Evolutionary conservation across 768 basidiomycete genomes (phyloP).

Genomic region (Boletus vermiculosoides): DNA sequence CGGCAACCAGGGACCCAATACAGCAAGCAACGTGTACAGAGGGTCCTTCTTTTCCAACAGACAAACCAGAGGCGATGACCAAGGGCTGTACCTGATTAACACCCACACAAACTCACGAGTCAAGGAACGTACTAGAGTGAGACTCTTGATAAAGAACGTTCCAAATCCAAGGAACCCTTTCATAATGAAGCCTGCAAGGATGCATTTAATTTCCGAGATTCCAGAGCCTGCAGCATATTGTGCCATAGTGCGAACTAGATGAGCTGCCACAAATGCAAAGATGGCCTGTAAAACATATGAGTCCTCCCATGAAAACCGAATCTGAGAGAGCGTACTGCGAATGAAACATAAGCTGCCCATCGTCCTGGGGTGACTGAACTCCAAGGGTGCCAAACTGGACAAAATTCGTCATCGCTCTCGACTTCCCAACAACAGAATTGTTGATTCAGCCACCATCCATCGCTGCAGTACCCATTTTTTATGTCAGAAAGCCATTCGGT

Average conservation of each 20-base stretch:
- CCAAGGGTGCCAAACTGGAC: slow-evolving; percentile 94
- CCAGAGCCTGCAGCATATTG: slow-evolving; percentile 97
- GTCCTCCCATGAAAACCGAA: neutral
- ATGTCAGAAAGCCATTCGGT: slow-evolving; percentile 98
- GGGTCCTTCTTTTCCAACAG: slow-evolving; percentile 97
- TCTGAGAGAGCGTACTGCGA: slow-evolving; percentile 64
- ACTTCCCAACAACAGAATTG: slow-evolving; percentile 99
- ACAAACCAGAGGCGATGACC: slow-evolving; percentile 94
- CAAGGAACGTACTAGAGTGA: slow-evolving; percentile 71
- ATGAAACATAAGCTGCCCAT: slow-evolving; percentile 84
- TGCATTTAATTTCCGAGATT: slow-evolving; percentile 98
- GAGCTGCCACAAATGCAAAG: slow-evolving; percentile 86
- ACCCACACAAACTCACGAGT: neutral
- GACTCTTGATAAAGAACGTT: slow-evolving; percentile 91
- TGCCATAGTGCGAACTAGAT: slow-evolving; percentile 84
- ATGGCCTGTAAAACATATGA: slow-evolving; percentile 47
- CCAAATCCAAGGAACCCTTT: slow-evolving; percentile 88
- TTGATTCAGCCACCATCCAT: slow-evolving; percentile 98
- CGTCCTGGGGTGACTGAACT: slow-evolving; percentile 64
- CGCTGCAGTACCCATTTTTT: slow-evolving; percentile 94
- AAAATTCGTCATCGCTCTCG: slow-evolving; percentile 76
- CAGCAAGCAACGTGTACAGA: slow-evolving; percentile 97
- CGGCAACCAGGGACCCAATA: slow-evolving; percentile 87
- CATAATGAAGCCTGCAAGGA: slow-evolving; percentile 96
- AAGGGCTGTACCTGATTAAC: slow-evolving; percentile 63